Evolutionary conservation across 192 early-diverging fungal genomes (phyloP).

Genomic region (Dimargaris cristalligena): DNA sequence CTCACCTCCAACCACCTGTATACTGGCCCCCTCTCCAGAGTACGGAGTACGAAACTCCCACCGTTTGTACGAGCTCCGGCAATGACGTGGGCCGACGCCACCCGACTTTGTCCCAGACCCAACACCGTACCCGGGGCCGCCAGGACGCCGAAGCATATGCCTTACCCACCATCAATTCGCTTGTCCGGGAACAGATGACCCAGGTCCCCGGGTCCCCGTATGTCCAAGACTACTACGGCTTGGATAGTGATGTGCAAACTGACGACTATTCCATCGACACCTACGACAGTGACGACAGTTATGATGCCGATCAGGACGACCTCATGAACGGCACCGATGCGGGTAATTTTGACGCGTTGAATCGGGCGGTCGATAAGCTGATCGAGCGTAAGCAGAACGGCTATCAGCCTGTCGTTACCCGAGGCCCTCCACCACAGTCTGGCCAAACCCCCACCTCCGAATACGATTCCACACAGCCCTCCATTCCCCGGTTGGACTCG

Average conservation of each 20-base stretch:
- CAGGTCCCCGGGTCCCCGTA: conserved; percentile 6
- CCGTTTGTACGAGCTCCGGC: conserved; percentile 10
- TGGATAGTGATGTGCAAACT: conserved; percentile 14
- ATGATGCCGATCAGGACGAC: no score
- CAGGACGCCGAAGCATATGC: conserved; percentile 27
- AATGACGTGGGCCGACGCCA: conserved; percentile 14
- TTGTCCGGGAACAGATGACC: conserved; percentile 1
- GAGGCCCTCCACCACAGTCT: neutral
- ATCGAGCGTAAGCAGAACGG: neutral
- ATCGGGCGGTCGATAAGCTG: neutral
- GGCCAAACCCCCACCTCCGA: neutral
- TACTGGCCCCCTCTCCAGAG: conserved; percentile 67
- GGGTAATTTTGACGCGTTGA: conserved; percentile 11
- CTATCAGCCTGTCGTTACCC: neutral
- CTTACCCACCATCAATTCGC: conserved; percentile 16
- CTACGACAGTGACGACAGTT: conserved; percentile 20
- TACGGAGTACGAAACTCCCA: conserved; percentile 17
- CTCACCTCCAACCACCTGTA: conserved; percentile 23
- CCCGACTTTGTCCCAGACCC: neutral
- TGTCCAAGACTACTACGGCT: conserved; percentile 25
- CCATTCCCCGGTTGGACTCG: neutral
- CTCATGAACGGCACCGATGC: conserved; percentile 25
- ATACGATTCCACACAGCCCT: neutral
- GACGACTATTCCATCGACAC: conserved; percentile 11
- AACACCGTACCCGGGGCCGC: conserved; percentile 16